A percentile compares a stretch with the other conserved stretches of the same genome.
Conservation (phyloP, 208 protist genomes). For the Trypanosoma scelopori region DNA sequence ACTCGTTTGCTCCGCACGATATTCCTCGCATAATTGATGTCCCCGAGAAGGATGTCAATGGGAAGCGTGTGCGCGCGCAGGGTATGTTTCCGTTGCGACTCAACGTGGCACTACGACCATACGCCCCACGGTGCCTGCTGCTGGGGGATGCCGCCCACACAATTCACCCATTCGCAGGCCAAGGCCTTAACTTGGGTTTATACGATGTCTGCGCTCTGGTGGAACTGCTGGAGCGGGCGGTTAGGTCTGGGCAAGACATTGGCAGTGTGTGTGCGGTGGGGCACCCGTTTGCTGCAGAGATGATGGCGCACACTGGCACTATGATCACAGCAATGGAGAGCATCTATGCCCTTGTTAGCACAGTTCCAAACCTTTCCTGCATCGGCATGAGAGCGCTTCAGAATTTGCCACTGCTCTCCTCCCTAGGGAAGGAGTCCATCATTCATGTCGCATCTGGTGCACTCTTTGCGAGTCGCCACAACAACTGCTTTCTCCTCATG, state of each 20-base stretch:
- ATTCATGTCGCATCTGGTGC: slow-evolving; percentile 76
- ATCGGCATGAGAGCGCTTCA: slow-evolving; percentile 75
- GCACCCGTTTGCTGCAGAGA: slow-evolving; percentile 68
- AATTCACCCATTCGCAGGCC: slow-evolving; percentile 92
- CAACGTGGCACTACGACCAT: slow-evolving; percentile 63
- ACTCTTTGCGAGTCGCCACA: slow-evolving; percentile 63
- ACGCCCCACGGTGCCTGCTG: slow-evolving; percentile 60
- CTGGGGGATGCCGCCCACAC: slow-evolving; percentile 89
- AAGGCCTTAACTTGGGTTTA: slow-evolving; percentile 92
- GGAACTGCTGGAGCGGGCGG: slow-evolving; percentile 55
- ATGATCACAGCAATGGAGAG: slow-evolving; percentile 81
- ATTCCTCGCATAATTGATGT: slow-evolving; percentile 76
- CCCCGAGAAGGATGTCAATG: slow-evolving; percentile 48
- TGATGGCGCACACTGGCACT: slow-evolving; percentile 70
- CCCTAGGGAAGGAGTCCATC: slow-evolving; percentile 74
- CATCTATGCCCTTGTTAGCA: slow-evolving; percentile 61
- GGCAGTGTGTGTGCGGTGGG: slow-evolving; percentile 70
- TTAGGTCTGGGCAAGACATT: slow-evolving; percentile 77
- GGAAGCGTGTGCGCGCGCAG: slow-evolving; percentile 47
- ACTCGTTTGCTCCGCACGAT: slow-evolving; percentile 65
- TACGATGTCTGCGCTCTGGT: slow-evolving; percentile 83
- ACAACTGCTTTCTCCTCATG: slow-evolving; percentile 31
- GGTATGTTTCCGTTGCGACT: slow-evolving; percentile 74
- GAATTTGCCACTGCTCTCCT: slow-evolving; percentile 63
- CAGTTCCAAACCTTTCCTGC: slow-evolving; percentile 46